Percentiles rank a stretch among this genome's conserved stretches.
These are phyloP conservation scores for Saccharomyces hybrid DNA, from an alignment of 1,139 yeast species.

Conservation along the genomic window DNA sequence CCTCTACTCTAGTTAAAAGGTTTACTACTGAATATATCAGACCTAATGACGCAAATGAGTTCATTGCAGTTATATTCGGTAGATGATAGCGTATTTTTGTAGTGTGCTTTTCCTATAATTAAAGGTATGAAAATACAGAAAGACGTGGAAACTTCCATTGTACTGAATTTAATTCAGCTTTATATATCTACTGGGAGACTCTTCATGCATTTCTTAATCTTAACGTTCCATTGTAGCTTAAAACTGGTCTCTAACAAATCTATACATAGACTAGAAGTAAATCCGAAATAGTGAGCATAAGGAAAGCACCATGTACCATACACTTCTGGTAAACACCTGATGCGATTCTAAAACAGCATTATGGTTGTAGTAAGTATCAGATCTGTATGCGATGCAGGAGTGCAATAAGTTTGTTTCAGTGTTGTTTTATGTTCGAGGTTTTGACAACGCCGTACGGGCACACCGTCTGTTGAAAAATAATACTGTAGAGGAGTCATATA, in stretches of 20 bases:
- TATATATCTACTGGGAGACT: neutral
- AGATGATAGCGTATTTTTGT: neutral
- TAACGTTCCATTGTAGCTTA: neutral
- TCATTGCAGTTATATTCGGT: neutral
- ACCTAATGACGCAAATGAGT: neutral
- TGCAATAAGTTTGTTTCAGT: neutral
- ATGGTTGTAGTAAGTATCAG: neutral
- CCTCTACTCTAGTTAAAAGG: neutral
- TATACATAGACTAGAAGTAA: neutral
- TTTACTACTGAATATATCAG: neutral
- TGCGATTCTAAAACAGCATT: neutral
- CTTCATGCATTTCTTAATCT: neutral
- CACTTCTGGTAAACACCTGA: neutral
- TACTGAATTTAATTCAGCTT: neutral
- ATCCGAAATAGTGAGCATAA: neutral
- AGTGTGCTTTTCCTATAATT: neutral
- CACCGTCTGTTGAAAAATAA: neutral
- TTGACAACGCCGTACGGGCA: neutral
- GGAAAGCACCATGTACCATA: neutral
- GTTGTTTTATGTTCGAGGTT: neutral
- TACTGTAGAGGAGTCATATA: neutral
- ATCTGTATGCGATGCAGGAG: neutral
- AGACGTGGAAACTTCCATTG: neutral
- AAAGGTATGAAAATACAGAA: neutral
- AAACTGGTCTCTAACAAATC: neutral